Evolutionary conservation across 441 rosid species (phyloP).

Genomic region (Lepidium campestre): DNA sequence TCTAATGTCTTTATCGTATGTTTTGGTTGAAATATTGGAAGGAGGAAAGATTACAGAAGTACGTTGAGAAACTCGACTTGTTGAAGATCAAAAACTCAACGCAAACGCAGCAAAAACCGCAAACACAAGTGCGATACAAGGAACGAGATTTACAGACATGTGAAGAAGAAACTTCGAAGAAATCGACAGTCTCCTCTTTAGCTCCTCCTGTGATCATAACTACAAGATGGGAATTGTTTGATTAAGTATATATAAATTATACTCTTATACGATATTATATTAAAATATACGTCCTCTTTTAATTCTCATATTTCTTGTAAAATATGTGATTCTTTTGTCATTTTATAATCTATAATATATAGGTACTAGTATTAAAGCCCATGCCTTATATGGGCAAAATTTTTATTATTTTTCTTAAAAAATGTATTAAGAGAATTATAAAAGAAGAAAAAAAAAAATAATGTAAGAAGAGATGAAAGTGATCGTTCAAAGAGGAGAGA

Average conservation of each 20-base stretch:
- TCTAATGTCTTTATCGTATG: background rate
- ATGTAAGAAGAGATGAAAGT: no score
- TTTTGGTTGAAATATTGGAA: conserved; percentile 14
- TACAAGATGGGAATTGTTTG: conserved; percentile 82
- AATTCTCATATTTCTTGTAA: background rate
- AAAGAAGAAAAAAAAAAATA: no score
- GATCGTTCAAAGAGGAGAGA: no score
- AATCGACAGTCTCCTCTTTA: conserved; percentile 21
- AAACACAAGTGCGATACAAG: conserved; percentile 16
- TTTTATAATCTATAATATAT: background rate
- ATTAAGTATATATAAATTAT: conserved; percentile 31
- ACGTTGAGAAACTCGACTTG: conserved; percentile 76
- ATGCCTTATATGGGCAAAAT: no score
- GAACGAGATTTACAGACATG: conserved; percentile 28
- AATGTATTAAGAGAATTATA: no score
- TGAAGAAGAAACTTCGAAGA: conserved; percentile 27
- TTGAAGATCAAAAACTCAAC: conserved; percentile 69
- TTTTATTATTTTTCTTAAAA: no score
- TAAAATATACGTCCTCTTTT: background rate
- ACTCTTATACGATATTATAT: background rate
- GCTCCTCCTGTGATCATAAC: conserved; percentile 43
- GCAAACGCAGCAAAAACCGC: conserved; percentile 27
- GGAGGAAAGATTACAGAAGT: conserved; percentile 89
- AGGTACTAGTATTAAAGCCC: no score
- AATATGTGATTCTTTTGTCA: background rate